Evolutionary conservation across 805 yeast species (phyloP).

Genomic region (Vanderwaltozyma tropicalis): DNA sequence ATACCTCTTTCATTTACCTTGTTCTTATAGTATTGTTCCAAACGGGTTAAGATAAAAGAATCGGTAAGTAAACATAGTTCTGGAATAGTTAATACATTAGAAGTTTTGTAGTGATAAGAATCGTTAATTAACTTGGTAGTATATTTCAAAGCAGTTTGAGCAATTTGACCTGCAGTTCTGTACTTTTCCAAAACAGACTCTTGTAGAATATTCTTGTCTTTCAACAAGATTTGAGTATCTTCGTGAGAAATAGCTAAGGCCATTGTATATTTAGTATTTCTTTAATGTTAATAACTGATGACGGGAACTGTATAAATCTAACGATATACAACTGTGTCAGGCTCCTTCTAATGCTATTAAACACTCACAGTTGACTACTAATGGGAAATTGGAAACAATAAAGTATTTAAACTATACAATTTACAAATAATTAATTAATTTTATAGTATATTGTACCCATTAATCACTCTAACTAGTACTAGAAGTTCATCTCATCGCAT

Average conservation of each 20-base stretch:
- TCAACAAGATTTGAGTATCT: constrained; percentile 62
- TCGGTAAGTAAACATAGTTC: constrained; percentile 82
- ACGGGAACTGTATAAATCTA: no score
- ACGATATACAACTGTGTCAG: no score
- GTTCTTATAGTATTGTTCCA: constrained; percentile 49
- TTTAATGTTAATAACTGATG: not conserved
- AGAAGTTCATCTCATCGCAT: constrained; percentile 11
- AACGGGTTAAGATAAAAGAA: constrained; percentile 52
- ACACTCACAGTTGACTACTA: no score
- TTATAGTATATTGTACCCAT: no score
- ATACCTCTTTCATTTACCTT: constrained; percentile 80
- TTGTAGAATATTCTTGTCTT: constrained; percentile 58
- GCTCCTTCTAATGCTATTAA: no score
- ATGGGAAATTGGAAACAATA: no score
- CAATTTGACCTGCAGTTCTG: constrained; percentile 78
- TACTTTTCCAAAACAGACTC: constrained; percentile 65
- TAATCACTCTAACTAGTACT: no score
- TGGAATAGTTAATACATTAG: constrained; percentile 39
- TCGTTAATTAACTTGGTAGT: constrained; percentile 57
- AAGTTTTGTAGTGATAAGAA: constrained; percentile 45
- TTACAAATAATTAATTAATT: no score
- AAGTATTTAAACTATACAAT: no score
- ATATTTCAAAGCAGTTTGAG: constrained; percentile 72
- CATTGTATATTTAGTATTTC: constrained; percentile 33
- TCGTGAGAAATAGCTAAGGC: constrained; percentile 67